Evolutionary conservation across 2,329 filamentous ascomycete species (phyloP), one percentile per base, ranked within the genome.

Genomic region (Pseudodiploospora longispora): DNA sequence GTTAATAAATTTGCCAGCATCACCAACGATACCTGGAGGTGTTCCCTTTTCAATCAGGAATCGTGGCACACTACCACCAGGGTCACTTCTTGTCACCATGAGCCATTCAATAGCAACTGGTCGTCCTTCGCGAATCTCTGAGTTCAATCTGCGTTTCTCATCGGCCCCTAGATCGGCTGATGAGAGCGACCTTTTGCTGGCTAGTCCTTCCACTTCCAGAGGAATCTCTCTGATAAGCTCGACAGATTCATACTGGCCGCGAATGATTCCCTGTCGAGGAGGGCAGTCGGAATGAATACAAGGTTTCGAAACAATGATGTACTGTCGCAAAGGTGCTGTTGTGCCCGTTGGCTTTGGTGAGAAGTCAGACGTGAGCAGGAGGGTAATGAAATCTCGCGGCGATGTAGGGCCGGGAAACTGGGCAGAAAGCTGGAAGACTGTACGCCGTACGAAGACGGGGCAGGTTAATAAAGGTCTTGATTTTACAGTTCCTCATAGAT

Each of bases 21-120:
- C 89, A 36, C 73, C 73, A 28, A 87, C 76, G 54, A 95, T 93
- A 32, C 86, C 86, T 8, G 75, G 80, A 0, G 89, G 89, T 0
- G 89, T 95, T 30, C 85, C 87, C 59, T 87, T 82, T 56, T 95
- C 89, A n/a, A 95, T 87, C 75, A 95, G 82, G 65, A 93, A 95
- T 10, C 86, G 77, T 1, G 89, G 89, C 12, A 95, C 89, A 47
- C 81, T 91, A 42, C 89, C 89, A 8, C 89, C 89, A 3, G 89
- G 88, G 55, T 95, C 88, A 60, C 85, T 91, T 40, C 89, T 75
- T 1, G 88, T 95, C 12, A 95, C 80, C 89, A 95, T 95, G 48
- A 93, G 77, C 89, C 89, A 95, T 62, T 95, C 89, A 2, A 95
- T 60, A 28, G 69, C 64, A 29, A 63, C 69, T n/a, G 67, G 59